Base-by-base conservation (phyloP, 2,329 filamentous ascomycete species). In the Venturia aucupariae region DNA sequence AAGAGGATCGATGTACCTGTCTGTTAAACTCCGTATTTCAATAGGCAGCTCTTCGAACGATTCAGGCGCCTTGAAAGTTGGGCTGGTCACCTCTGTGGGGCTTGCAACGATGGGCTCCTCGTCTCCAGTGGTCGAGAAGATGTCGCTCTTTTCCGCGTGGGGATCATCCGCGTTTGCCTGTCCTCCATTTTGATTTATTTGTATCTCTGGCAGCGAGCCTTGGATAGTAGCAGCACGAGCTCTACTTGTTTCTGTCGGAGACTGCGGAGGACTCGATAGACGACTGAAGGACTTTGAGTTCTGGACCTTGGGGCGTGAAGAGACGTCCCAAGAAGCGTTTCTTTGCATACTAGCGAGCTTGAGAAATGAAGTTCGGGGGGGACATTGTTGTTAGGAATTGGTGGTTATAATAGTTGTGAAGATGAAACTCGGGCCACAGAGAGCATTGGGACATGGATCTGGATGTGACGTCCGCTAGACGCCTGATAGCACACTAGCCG, bases 41-140 rank as follows among this genome's bases (percentile, higher is more conserved):
- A 97, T 94, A 17, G 94, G 94, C 51, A 99, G 85, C 71, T 96
- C 90, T 70, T 96, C 90, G 67, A 94, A 87, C 65, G 90, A 87
- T 67, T 90, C 84, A 3, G 89, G 79, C 15, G 80, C 69, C 54
- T 73, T 69, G 62, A 75, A 60, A 2, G 71, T 69, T 22, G 66
- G 69, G n/a, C 66, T 67, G 13, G 66, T 65, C 27, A 71, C 68
- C 4, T 65, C 61, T 7, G 67, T 66, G 10, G 73, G 71, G 15
- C 74, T 74, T 10, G 71, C 67, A 30, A 69, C 68, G 8, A 74
- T 73, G 51, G 51, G 30, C 30, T 57, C 51, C 42, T 75, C 69
- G 30, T 74, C 72, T 51, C 72, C 72, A n/a, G 61, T n/a, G 61
- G 73, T 73, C 35, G 75, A 73, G 67, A 80, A 80, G 19, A 80